These are phyloP conservation scores for Pseudogymnoascus sp. DNA, from an alignment of 2,329 filamentous ascomycete species.

Conservation along the genomic window DNA sequence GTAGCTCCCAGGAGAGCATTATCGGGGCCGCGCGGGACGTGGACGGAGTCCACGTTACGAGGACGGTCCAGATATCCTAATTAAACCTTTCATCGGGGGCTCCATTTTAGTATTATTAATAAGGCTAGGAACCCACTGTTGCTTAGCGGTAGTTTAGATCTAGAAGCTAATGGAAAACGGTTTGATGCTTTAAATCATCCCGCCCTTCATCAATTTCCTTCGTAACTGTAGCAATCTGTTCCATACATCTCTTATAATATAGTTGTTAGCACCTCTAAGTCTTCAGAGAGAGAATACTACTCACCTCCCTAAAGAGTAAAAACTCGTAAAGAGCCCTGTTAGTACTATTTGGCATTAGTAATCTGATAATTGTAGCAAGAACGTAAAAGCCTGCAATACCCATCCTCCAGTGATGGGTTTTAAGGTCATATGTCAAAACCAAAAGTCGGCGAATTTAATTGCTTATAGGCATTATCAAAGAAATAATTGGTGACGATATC, in stretches of 20 bases:
- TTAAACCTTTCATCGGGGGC: neutral
- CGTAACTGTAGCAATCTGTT: neutral
- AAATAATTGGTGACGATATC: constrained; percentile 29
- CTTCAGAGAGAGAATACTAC: neutral
- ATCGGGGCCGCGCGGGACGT: neutral
- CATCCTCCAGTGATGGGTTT: neutral
- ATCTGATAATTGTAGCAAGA: neutral
- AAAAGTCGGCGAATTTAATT: constrained; percentile 19
- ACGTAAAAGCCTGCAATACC: neutral
- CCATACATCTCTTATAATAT: neutral
- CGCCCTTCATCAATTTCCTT: neutral
- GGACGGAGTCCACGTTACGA: neutral
- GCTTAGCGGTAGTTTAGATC: constrained; percentile 6
- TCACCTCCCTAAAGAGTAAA: neutral
- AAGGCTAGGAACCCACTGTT: neutral
- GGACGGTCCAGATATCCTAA: neutral
- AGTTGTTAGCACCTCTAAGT: neutral
- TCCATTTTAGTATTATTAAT: neutral
- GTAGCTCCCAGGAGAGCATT: neutral
- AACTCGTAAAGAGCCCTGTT: neutral
- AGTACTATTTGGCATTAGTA: neutral
- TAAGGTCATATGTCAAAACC: constrained; percentile 17
- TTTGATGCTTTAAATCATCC: constrained; percentile 2
- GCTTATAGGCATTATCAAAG: constrained; percentile 25
- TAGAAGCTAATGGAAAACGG: constrained; percentile 27